Evolutionary conservation across 2,329 filamentous ascomycete species (phyloP), one percentile per base, ranked within the genome.

Genomic region (Shiraia sp.): DNA sequence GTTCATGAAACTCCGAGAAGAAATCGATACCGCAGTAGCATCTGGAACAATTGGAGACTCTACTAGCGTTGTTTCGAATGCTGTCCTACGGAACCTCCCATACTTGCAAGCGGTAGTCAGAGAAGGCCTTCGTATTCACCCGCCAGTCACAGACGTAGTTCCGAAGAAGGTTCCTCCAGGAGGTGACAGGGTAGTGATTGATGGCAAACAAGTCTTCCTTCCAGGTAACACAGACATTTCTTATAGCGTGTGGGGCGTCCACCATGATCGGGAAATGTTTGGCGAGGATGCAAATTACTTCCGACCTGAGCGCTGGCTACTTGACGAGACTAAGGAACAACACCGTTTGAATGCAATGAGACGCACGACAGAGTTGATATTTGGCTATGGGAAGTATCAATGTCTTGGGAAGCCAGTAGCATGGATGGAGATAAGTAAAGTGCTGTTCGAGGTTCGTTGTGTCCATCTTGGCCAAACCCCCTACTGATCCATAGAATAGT

Each of bases 221-320:
- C 63, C 64, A 2, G 64, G 58, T 2, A 55, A 57, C 9, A 61
- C 60, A 0, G 51, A 56, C 10, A 47, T 66, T 31, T 49, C 57
- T 17, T 65, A 65, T 40, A 55, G 44, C 14, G 57, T 47, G 2
- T 47, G 46, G 40, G 48, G 50, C 2, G 32, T 65, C 5, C 45
- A 61, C 10, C 51, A 45, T 24, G 51, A 55, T 40, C 57, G 47
- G 35, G 45, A 45, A 2, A 46, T 65, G 3, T 67, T 60, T 14
- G 63, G 59, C 6, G 45, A 52, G 2, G 75, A 79, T 43, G 69
- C 69, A 0, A 67, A 72, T 10, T 45, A 59, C 5, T 79, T 76
- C 52, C 63, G 72, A 3, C 76, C 76, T 0, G 75, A 78, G 53
- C 61, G 76, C 7, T 79, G 75, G 75, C 51, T 77, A 2, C 31